Percentiles rank a stretch among this genome's conserved stretches.
These are phyloP conservation scores for Tetracladium maxilliforme DNA, from an alignment of 2,329 filamentous ascomycete genomes.

Conservation along the genomic window DNA sequence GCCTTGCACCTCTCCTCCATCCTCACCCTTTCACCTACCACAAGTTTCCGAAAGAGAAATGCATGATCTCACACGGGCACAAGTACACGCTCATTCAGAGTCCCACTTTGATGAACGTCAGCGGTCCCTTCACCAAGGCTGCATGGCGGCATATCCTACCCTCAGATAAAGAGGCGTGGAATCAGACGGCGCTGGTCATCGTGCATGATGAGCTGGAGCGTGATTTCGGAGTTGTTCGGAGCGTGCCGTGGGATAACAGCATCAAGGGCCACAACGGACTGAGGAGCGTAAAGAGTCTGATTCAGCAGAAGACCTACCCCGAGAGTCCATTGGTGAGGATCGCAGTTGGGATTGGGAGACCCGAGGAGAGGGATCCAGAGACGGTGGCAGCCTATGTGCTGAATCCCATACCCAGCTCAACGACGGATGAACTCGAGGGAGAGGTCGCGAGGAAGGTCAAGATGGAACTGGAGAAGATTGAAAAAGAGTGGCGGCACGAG, in stretches of 20 bases:
- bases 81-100: constrained; percentile 61
- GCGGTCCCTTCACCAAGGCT: constrained; percentile 52
- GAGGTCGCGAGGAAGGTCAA: too few relatives aligned
- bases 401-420: constrained; percentile 34
- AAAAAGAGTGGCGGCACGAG: too few relatives aligned
- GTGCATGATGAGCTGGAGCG: constrained; percentile 83
- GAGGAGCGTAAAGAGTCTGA: constrained; percentile 43
- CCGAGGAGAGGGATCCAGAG: constrained; percentile 46
- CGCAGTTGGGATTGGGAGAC: constrained; percentile 78
- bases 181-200: constrained; percentile 46
- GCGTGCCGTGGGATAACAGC: constrained; percentile 48
- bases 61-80: constrained; percentile 27
- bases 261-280: constrained; percentile 62
- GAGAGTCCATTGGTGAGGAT: too few relatives aligned
- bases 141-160: constrained; percentile 46
- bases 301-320: constrained; percentile 27
- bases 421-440: constrained; percentile 30
- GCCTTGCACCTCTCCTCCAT: constrained; percentile 23
- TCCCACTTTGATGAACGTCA: constrained; percentile 71
- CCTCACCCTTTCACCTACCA: constrained; percentile 30
- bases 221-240: constrained; percentile 48
- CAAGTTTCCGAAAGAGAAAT: constrained; percentile 32
- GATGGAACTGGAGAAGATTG: too few relatives aligned
- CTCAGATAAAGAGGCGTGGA: constrained; percentile 14
- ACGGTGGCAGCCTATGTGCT: constrained; percentile 70